Conservation (phyloP, 1,284 basidiomycete species). For the Farysia itapuensis region DNA sequence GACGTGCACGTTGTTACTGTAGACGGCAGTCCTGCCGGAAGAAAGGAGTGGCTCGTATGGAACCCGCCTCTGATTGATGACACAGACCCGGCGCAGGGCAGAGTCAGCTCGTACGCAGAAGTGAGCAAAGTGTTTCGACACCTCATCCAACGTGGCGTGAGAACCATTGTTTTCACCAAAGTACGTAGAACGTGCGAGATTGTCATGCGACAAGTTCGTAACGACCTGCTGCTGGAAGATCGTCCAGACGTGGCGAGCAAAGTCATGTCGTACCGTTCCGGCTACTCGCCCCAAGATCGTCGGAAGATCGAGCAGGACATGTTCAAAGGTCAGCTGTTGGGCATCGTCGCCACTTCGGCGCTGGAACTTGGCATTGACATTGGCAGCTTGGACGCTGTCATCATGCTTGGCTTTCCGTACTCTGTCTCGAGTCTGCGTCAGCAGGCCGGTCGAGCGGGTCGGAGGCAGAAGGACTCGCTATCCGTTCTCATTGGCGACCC, state of each 20-base stretch:
- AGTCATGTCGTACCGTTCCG: conserved; percentile 83
- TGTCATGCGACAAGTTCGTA: conserved; percentile 77
- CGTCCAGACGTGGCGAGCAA: conserved; percentile 74
- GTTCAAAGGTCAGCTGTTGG: conserved; percentile 75
- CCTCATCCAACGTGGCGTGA: conserved; percentile 77
- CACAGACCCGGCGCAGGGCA: conserved; percentile 67
- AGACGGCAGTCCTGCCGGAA: conserved; percentile 80
- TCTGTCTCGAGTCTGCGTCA: conserved; percentile 69
- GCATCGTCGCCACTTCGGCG: conserved; percentile 87
- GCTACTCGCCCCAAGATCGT: conserved; percentile 71
- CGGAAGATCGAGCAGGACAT: conserved; percentile 82
- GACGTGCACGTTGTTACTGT: conserved; percentile 73
- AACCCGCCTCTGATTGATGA: conserved; percentile 71
- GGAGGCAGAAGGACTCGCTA: conserved; percentile 79
- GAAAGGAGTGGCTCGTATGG: conserved; percentile 65
- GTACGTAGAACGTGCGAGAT: conserved; percentile 79
- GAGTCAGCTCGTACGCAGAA: conserved; percentile 70
- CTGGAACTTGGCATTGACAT: conserved; percentile 90
- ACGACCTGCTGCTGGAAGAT: conserved; percentile 74
- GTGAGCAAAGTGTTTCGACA: conserved; percentile 76
- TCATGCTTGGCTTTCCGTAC: conserved; percentile 84
- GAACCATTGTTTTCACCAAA: conserved; percentile 86
- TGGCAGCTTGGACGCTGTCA: conserved; percentile 80
- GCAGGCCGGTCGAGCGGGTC: conserved; percentile 84
- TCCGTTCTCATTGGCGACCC: conserved; percentile 75